Evolutionary conservation across 805 yeast species (phyloP).

Genomic region (Saturnispora saitoi): DNA sequence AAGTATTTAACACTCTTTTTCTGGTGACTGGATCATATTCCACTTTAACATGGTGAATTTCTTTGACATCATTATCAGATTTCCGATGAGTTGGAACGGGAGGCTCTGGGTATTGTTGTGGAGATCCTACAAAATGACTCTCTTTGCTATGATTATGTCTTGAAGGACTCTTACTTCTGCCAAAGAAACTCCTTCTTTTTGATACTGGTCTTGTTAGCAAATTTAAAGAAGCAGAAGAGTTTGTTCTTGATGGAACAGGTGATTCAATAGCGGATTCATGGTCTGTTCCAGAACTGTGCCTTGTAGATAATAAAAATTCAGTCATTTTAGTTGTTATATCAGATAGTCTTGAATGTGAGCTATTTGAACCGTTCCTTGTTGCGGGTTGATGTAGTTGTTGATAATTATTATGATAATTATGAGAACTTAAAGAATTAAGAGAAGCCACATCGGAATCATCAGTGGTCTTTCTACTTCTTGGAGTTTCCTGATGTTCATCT

Average conservation of each 20-base stretch:
- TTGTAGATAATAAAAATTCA: conserved; percentile 19
- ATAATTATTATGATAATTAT: background rate
- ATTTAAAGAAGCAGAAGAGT: conserved; percentile 22
- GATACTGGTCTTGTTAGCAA: conserved; percentile 13
- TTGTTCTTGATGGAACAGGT: conserved; percentile 18
- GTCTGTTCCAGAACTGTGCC: conserved; percentile 13
- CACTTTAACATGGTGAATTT: conserved; percentile 67
- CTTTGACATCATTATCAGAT: conserved; percentile 47
- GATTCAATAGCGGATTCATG: conserved; percentile 12
- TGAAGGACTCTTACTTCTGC: conserved; percentile 9
- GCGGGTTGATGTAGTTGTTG: background rate
- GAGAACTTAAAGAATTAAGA: background rate
- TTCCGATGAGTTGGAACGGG: background rate
- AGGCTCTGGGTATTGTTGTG: background rate
- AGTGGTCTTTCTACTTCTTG: background rate
- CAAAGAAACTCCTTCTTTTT: conserved; percentile 9
- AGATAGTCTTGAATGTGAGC: conserved; percentile 20
- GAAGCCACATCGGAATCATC: background rate
- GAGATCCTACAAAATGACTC: background rate
- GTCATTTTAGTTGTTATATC: conserved; percentile 26
- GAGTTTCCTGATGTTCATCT: background rate
- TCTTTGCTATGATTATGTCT: conserved; percentile 1
- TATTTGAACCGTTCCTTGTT: background rate
- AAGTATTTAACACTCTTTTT: conserved; percentile 76
- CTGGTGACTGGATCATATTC: conserved; percentile 85